Percentiles rank a stretch among this genome's conserved stretches.
Evolutionary conservation across 1,284 basidiomycete species (phyloP).

Genomic region (Coriolopsis trogii): DNA sequence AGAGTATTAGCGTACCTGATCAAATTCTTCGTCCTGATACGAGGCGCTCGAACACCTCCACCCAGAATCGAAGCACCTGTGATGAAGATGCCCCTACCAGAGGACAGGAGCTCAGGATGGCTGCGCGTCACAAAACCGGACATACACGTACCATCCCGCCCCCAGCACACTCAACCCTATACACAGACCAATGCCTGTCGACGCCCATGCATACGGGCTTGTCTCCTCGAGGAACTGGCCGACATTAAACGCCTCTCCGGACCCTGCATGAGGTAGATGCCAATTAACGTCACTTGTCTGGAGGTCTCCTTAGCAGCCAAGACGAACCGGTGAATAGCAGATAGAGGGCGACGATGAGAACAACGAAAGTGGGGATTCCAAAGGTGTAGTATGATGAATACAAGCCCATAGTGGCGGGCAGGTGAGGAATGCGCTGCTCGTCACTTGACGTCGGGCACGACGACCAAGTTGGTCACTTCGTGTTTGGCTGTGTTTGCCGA

Average conservation of each 20-base stretch:
- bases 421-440: conserved; percentile 11
- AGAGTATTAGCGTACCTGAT: conserved; percentile 70
- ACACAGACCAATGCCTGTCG: conserved; percentile 90
- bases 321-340: conserved; percentile 83
- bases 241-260: conserved; percentile 90
- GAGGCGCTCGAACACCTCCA: conserved; percentile 91
- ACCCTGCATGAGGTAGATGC: conserved; percentile 60
- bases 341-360: conserved; percentile 75
- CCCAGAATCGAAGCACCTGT: conserved; percentile 95
- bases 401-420: conserved; percentile 43
- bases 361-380: conserved; percentile 68
- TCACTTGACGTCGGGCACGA: conserved; percentile 16
- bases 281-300: background rate
- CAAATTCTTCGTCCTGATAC: conserved; percentile 97
- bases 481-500: conserved; percentile 18
- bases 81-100: conserved; percentile 92
- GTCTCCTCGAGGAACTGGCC: conserved; percentile 93
- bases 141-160: conserved; percentile 84
- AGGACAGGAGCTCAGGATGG: background rate
- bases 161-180: conserved; percentile 94
- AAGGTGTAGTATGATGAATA: conserved; percentile 59
- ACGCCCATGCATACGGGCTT: conserved; percentile 92
- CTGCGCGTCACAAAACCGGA: background rate
- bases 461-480: conserved; percentile 8
- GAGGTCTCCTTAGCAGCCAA: background rate